These are phyloP conservation scores for Yamadazyma dendronema DNA, from an alignment of 1,139 yeast species.

Conservation along the genomic window DNA sequence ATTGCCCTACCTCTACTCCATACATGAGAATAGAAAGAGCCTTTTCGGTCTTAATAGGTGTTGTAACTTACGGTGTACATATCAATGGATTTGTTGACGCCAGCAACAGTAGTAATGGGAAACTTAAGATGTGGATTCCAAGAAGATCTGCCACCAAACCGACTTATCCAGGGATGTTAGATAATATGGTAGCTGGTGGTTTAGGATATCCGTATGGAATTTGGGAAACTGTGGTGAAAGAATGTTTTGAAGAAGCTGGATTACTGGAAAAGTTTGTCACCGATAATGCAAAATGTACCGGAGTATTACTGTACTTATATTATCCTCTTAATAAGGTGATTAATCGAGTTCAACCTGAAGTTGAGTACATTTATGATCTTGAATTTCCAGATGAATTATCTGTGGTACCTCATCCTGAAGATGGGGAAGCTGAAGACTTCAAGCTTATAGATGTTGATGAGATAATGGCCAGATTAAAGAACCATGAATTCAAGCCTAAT, in stretches of 20 bases:
- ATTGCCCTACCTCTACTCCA: conserved; percentile 50
- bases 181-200: conserved; percentile 95
- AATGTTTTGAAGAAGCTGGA: conserved; percentile 90
- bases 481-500: conserved; percentile 80
- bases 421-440: conserved; percentile 83
- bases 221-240: conserved; percentile 77
- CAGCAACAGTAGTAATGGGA: conserved; percentile 39
- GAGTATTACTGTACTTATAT: conserved; percentile 69
- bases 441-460: conserved; percentile 59
- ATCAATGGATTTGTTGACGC: conserved; percentile 76
- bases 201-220: conserved; percentile 78
- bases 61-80: conserved; percentile 88
- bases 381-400: conserved; percentile 47
- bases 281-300: conserved; percentile 48
- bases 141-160: conserved; percentile 72
- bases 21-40: conserved; percentile 79
- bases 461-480: conserved; percentile 44
- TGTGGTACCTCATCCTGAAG: conserved; percentile 69
- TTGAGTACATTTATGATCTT: conserved; percentile 76
- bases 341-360: conserved; percentile 84
- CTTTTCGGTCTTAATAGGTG: conserved; percentile 76
- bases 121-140: conserved; percentile 78
- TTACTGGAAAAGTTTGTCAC: conserved; percentile 52
- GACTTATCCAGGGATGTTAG: conserved; percentile 88
- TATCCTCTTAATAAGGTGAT: conserved; percentile 29